A percentile compares a stretch with the other conserved stretches of the same genome.
Evolutionary conservation across 768 basidiomycete species (phyloP).

Genomic region (Agrocybe chaxingu): DNA sequence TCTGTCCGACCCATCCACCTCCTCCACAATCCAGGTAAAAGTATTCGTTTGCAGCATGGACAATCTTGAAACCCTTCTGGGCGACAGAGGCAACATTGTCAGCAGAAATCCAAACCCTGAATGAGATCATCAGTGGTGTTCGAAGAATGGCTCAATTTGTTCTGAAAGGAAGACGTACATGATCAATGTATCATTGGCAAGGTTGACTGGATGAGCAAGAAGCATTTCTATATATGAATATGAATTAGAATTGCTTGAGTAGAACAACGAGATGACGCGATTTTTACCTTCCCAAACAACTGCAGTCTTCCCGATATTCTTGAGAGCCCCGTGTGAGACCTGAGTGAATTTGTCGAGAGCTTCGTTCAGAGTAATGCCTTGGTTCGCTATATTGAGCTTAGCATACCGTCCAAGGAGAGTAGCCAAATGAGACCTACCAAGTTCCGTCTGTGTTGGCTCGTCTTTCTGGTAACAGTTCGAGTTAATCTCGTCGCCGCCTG

Average conservation of each 20-base stretch:
- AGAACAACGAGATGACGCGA: not conserved
- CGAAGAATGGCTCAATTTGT: not conserved
- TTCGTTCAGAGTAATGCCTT: constrained; percentile 53
- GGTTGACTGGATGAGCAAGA: constrained; percentile 42
- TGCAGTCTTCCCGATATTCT: constrained; percentile 58
- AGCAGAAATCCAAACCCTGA: constrained; percentile 72
- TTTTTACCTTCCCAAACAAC: constrained; percentile 74
- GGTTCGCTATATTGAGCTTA: constrained; percentile 18
- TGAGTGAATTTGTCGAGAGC: constrained; percentile 62
- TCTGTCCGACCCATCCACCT: constrained; percentile 66
- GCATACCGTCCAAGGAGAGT: not conserved
- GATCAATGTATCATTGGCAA: constrained; percentile 48
- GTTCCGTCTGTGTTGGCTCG: constrained; percentile 48
- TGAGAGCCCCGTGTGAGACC: constrained; percentile 53
- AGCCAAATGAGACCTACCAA: constrained; percentile 30
- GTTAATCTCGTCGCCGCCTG: constrained; percentile 85
- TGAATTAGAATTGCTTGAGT: constrained; percentile 17
- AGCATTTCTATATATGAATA: constrained; percentile 64
- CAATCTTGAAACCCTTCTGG: constrained; percentile 51
- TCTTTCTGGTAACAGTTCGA: constrained; percentile 62
- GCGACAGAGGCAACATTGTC: constrained; percentile 54
- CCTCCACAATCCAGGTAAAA: constrained; percentile 82
- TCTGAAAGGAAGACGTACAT: constrained; percentile 37
- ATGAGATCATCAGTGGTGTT: not conserved
- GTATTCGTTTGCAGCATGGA: constrained; percentile 74